Percentiles rank a stretch among this genome's conserved stretches.
Evolutionary conservation across 306 rosid species (phyloP).

Genomic region (Cicer bijugum): DNA sequence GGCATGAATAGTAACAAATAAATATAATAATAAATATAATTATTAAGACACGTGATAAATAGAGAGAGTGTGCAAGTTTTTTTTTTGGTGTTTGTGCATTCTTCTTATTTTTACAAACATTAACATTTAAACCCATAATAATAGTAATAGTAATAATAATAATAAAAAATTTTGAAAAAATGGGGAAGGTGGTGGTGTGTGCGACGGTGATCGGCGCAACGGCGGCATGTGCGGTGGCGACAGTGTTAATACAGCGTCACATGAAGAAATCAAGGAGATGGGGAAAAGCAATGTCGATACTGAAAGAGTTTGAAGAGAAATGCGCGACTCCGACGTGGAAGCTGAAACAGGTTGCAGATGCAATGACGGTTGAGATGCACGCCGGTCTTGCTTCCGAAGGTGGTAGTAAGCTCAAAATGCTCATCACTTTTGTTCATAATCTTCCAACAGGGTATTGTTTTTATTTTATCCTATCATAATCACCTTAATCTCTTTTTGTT

Average conservation of each 20-base stretch:
- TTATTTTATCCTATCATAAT: conserved; percentile 37
- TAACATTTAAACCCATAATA: not conserved
- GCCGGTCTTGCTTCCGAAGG: conserved; percentile 95
- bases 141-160: no score
- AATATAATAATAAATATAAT: not conserved
- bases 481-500: not conserved
- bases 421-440: conserved; percentile 77
- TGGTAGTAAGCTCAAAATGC: conserved; percentile 93
- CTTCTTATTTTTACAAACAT: not conserved
- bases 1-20: no score
- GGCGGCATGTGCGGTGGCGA: conserved; percentile 61
- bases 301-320: conserved; percentile 75
- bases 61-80: not conserved
- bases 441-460: conserved; percentile 80
- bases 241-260: conserved; percentile 58
- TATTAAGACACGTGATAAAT: conserved; percentile 31
- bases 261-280: conserved; percentile 56
- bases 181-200: conserved; percentile 60
- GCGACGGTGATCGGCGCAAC: conserved; percentile 55
- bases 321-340: conserved; percentile 70
- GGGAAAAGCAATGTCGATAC: conserved; percentile 58
- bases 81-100: not conserved
- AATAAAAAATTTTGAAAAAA: not conserved
- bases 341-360: conserved; percentile 75
- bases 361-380: conserved; percentile 90